phyloP scores from a whole-genome alignment of 331 rosid species.

The Spiraea crenata region DNA sequence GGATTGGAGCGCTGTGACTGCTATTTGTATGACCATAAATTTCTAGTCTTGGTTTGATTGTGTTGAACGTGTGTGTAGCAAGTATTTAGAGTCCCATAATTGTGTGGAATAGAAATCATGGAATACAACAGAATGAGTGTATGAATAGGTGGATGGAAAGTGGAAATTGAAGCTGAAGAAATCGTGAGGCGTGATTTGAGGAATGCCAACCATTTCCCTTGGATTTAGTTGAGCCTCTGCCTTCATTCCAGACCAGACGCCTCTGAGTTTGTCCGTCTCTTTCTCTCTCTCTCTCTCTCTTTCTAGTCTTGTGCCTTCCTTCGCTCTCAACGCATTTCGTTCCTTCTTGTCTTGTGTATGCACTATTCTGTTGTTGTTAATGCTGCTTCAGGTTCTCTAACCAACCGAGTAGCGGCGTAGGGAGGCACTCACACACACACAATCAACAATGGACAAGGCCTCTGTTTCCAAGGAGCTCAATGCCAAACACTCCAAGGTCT shows the following conservation, averaged over 20 bases:
- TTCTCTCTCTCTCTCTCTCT: background rate
- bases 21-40: no score
- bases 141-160: background rate
- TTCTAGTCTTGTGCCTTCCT: background rate
- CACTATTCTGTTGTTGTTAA: background rate
- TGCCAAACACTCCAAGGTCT: conserved; percentile 71
- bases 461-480: conserved; percentile 82
- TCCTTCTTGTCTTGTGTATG: background rate
- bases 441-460: conserved; percentile 61
- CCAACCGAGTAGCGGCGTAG: background rate
- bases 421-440: background rate
- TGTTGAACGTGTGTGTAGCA: no score
- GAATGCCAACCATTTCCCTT: conserved; percentile 15
- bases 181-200: conserved; percentile 5
- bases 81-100: no score
- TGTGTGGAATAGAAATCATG: background rate
- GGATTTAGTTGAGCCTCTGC: conserved; percentile 5
- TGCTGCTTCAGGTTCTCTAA: background rate
- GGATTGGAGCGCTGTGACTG: no score
- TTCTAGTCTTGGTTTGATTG: no score
- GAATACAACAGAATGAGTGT: background rate
- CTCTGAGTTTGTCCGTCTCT: background rate
- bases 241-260: background rate
- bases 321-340: no score
- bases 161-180: background rate